phyloP scores from a whole-genome alignment of 2,329 filamentous ascomycete species.

The Colletotrichum orbiculare region DNA sequence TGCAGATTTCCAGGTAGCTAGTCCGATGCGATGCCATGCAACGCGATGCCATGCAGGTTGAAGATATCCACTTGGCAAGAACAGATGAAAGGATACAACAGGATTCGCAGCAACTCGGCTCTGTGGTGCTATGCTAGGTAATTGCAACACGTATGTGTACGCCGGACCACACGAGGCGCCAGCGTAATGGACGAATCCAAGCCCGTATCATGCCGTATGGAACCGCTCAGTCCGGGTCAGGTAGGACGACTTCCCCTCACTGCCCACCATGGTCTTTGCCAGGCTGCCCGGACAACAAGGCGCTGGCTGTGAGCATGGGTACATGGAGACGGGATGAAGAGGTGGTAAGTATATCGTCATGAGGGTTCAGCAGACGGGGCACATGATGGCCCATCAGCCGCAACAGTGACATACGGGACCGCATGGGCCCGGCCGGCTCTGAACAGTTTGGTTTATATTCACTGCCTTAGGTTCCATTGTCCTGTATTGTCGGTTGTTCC shows the following conservation, averaged over 20 bases:
- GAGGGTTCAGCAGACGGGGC: slow-evolving; percentile 15
- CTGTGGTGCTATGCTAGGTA: no score
- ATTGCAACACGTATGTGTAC: no score
- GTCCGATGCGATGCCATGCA: slow-evolving; percentile 14
- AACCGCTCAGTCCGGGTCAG: background rate
- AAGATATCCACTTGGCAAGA: background rate
- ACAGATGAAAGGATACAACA: background rate
- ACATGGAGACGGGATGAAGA: slow-evolving; percentile 22
- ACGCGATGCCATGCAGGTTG: slow-evolving; percentile 9
- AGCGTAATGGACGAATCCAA: no score
- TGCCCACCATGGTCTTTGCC: background rate
- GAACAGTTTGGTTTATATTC: background rate
- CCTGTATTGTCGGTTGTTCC: no score
- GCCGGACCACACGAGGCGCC: background rate
- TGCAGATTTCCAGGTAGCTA: no score
- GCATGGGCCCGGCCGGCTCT: slow-evolving; percentile 13
- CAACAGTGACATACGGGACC: background rate
- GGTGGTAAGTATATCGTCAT: slow-evolving; percentile 18
- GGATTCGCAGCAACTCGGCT: background rate
- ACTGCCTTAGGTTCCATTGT: no score
- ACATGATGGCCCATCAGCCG: slow-evolving; percentile 14
- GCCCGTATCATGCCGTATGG: no score
- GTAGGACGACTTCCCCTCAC: background rate
- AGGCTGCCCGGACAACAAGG: slow-evolving; percentile 1
- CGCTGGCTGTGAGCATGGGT: slow-evolving; percentile 19